phyloP scores from a whole-genome alignment of 2,329 filamentous ascomycete genomes.

The Xylariales sp. region DNA sequence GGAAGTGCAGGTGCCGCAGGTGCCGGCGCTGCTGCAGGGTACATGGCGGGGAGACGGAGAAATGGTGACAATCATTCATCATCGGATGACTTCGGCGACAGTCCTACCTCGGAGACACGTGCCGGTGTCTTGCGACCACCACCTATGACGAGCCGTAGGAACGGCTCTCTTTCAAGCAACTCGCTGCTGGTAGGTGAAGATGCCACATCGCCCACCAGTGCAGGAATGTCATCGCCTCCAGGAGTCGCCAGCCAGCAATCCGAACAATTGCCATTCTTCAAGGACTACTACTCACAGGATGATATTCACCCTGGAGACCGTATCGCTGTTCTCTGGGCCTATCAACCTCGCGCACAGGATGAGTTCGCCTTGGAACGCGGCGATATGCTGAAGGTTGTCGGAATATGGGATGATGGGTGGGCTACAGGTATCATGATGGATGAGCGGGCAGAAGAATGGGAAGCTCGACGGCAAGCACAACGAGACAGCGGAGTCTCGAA shows the following conservation, averaged over 20 bases:
- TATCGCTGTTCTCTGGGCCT: conserved; percentile 92
- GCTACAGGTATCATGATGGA: conserved; percentile 83
- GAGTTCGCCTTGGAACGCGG: conserved; percentile 91
- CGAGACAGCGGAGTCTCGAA: conserved; percentile 92
- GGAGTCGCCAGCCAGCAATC: conserved; percentile 84
- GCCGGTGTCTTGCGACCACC: conserved; percentile 53
- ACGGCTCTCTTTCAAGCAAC: conserved; percentile 84
- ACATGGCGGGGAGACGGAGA: conserved; percentile 39
- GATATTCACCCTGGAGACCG: conserved; percentile 90
- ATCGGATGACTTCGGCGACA: conserved; percentile 68
- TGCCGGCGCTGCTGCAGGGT: conserved; percentile 44
- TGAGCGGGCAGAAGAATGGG: conserved; percentile 85
- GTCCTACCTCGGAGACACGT: conserved; percentile 63
- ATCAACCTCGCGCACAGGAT: conserved; percentile 87
- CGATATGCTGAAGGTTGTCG: conserved; percentile 96
- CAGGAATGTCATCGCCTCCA: conserved; percentile 77
- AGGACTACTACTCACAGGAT: conserved; percentile 97
- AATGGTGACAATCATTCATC: conserved; percentile 58
- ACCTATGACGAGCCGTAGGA: conserved; percentile 59
- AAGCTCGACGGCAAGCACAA: conserved; percentile 68
- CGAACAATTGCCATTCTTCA: conserved; percentile 93
- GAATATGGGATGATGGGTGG: conserved; percentile 99
- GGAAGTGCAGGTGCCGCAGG: conserved; percentile 37
- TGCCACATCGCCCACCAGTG: conserved; percentile 69
- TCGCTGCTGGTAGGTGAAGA: conserved; percentile 70